Conservation (phyloP, 805 yeast species). For the Suhomyces prunicola region DNA sequence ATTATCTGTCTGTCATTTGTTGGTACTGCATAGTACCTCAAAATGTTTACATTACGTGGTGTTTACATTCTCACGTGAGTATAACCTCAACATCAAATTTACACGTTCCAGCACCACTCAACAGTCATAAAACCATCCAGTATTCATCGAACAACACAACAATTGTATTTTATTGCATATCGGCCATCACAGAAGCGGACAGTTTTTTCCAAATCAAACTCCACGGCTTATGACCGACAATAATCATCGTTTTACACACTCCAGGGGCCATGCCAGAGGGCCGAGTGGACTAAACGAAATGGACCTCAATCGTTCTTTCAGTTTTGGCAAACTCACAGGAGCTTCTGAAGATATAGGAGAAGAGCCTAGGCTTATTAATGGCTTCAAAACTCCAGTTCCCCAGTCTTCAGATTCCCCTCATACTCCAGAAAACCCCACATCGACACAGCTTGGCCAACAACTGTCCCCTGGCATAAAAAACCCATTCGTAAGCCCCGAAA, state of each 20-base stretch:
- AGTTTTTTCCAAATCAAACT: not conserved
- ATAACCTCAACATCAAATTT: not conserved
- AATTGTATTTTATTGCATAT: not conserved
- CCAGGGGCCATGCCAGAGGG: slow-evolving; percentile 1
- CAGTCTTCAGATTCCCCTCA: not conserved
- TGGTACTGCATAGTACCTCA: not conserved
- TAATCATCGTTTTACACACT: not conserved
- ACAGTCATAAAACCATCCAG: not conserved
- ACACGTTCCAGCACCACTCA: not conserved
- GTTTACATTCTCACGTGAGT: not conserved
- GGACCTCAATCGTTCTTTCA: not conserved
- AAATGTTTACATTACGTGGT: not conserved
- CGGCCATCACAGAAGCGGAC: not conserved
- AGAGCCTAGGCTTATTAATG: not conserved
- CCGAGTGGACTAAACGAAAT: not conserved
- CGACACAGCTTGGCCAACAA: not conserved
- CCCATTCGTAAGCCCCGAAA: not conserved
- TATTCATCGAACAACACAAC: not conserved
- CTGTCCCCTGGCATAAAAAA: not conserved
- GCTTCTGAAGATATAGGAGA: not conserved
- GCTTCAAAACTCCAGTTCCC: not conserved
- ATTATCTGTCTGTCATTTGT: not conserved
- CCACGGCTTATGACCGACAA: not conserved
- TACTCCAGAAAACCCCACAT: not conserved
- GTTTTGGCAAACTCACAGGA: not conserved